Percentiles rank a stretch among this genome's conserved stretches.
These are phyloP conservation scores for Rhytidiadelphus loreus DNA, from an alignment of 225 moss, liverwort and hornwort genomes.

Conservation along the genomic window DNA sequence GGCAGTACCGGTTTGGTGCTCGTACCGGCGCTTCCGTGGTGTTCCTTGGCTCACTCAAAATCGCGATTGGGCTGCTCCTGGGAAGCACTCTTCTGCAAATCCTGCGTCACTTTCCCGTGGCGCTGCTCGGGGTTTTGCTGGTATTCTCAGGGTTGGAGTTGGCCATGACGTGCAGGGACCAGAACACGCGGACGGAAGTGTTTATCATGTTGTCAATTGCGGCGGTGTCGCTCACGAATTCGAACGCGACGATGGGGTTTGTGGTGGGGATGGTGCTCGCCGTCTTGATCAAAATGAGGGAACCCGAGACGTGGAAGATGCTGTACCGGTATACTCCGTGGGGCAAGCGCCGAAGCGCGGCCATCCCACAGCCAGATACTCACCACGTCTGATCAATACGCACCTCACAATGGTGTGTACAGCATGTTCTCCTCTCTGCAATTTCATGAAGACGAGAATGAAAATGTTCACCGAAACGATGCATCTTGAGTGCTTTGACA, in stretches of 20 bases:
- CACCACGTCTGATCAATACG: background rate
- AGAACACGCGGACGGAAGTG: constrained; percentile 34
- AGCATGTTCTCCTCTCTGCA: background rate
- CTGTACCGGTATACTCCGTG: constrained; percentile 6
- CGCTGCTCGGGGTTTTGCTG: constrained; percentile 60
- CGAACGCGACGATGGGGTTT: constrained; percentile 54
- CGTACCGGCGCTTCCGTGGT: constrained; percentile 64
- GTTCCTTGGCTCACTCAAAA: constrained; percentile 53
- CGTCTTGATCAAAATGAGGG: constrained; percentile 31
- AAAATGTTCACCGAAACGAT: too few species aligned
- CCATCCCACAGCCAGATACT: background rate
- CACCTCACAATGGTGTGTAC: background rate
- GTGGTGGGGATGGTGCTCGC: constrained; percentile 43
- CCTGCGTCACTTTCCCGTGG: constrained; percentile 46
- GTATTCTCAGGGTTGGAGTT: constrained; percentile 76
- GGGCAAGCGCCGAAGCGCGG: background rate
- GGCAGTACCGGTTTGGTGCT: constrained; percentile 82
- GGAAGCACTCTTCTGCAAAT: constrained; percentile 59
- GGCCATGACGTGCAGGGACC: constrained; percentile 83
- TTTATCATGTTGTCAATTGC: constrained; percentile 65
- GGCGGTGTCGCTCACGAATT: constrained; percentile 28
- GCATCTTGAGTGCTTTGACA: background rate
- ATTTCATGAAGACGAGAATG: too few species aligned
- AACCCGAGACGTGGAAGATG: background rate
- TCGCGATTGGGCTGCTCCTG: constrained; percentile 46